A percentile compares a stretch with the other conserved stretches of the same genome.
phyloP scores from a whole-genome alignment of 2,329 filamentous ascomycete genomes.

The Ustilaginoidea virens region DNA sequence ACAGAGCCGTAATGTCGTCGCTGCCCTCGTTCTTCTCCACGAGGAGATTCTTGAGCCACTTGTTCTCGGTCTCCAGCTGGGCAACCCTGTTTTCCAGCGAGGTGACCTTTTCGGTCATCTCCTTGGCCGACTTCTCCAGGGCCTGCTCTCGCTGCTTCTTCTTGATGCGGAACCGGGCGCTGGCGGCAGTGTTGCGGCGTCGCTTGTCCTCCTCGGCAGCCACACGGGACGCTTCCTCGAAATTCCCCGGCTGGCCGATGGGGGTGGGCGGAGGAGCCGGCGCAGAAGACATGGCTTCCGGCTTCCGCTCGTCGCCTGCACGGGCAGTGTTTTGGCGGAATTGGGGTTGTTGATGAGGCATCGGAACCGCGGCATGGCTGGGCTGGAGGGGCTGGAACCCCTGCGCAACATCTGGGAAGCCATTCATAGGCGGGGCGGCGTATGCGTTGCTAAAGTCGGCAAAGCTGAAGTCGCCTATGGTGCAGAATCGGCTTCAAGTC shows the following conservation, averaged over 20 bases:
- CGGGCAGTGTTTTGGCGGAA: conserved; percentile 15
- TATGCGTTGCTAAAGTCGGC: conserved; percentile 38
- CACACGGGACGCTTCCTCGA: conserved; percentile 56
- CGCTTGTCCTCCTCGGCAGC: conserved; percentile 84
- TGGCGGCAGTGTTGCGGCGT: conserved; percentile 75
- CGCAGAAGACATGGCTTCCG: conserved; percentile 20
- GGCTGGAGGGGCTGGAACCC: conserved; percentile 38
- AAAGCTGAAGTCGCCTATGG: conserved; percentile 44
- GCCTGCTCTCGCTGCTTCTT: conserved; percentile 91
- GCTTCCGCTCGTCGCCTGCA: conserved; percentile 29
- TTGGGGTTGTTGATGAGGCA: conserved; percentile 22
- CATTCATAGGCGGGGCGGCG: conserved; percentile 31
- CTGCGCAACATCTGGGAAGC: conserved; percentile 18
- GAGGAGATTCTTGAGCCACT: conserved; percentile 66
- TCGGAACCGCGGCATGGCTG: conserved; percentile 25
- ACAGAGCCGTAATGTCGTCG: conserved; percentile 33
- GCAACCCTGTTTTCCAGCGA: conserved; percentile 57
- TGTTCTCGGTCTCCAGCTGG: conserved; percentile 71
- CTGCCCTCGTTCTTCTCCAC: conserved; percentile 64
- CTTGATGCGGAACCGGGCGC: conserved; percentile 80
- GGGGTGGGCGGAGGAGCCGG: conserved; percentile 9
- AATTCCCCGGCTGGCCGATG: conserved; percentile 29
- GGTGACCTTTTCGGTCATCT: conserved; percentile 66
- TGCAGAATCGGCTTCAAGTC: conserved; percentile 20
- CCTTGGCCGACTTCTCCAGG: conserved; percentile 66